phyloP scores from a whole-genome alignment of 2,329 filamentous ascomycete species.

The Clarireedia monteithiana region DNA sequence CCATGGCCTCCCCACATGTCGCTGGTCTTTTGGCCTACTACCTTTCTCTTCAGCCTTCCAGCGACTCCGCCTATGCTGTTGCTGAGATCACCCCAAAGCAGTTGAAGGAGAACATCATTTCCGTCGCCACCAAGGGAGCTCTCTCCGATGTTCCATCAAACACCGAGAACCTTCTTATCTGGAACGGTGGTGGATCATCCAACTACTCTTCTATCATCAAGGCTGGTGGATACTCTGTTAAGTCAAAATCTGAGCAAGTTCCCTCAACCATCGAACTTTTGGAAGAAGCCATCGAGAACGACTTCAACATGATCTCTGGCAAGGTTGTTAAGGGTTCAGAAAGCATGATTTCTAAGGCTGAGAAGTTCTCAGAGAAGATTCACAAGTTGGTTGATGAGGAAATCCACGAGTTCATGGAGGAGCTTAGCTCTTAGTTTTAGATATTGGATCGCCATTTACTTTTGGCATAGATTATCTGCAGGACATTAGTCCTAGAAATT shows the following conservation, averaged over 20 bases:
- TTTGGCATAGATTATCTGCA: conserved; percentile 15
- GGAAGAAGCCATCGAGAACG: conserved; percentile 51
- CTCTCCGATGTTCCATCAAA: conserved; percentile 76
- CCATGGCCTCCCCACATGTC: conserved; percentile 97
- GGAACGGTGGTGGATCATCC: conserved; percentile 92
- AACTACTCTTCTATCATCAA: conserved; percentile 83
- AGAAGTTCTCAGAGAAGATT: conserved; percentile 57
- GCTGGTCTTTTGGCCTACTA: conserved; percentile 96
- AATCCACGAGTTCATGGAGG: conserved; percentile 51
- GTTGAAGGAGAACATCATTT: conserved; percentile 83
- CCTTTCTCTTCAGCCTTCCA: conserved; percentile 86
- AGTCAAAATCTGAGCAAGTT: conserved; percentile 40
- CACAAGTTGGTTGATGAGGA: conserved; percentile 54
- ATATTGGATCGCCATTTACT: conserved; percentile 6
- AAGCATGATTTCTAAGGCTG: conserved; percentile 46
- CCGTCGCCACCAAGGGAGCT: conserved; percentile 69
- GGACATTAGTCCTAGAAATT: conserved; percentile 13
- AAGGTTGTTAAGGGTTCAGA: conserved; percentile 49
- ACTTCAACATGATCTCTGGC: conserved; percentile 47
- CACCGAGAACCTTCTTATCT: conserved; percentile 93
- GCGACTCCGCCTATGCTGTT: conserved; percentile 86
- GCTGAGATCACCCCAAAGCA: conserved; percentile 85
- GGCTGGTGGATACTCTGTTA: conserved; percentile 61
- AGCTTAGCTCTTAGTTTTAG: conserved; percentile 29
- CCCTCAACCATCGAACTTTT: conserved; percentile 51